Evolutionary conservation across 371 early-diverging fungal genomes (phyloP), one percentile per base, ranked within the genome.

Genomic region (Apophysomyces ossiformis): DNA sequence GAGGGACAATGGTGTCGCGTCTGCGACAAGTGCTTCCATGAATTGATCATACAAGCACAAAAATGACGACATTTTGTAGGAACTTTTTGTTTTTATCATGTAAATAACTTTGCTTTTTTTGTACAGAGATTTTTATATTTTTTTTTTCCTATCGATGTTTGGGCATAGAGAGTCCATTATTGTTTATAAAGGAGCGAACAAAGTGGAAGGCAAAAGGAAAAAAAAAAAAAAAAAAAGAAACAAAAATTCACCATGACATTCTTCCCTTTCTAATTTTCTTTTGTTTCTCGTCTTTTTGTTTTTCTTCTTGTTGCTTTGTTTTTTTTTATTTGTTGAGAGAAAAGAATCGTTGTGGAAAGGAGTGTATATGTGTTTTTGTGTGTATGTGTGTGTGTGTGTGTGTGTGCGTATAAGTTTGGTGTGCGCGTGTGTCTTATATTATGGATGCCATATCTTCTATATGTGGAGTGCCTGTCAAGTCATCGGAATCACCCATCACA

Each of bases 11-110:
- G 81, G 81, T 72, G 72, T 58, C 66, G 81, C 56, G 81, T 80
- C 1, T 80, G 81, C 39, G 81, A 80, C 65, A 37, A 61, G 21
- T 80, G 81, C 60, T 80, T 80, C 60, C 64, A 70, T 60, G 61
- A 69, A 43, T 65, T 80, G 12, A 76, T 79, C 9, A 26, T 50
- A 9, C n/a, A 50, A 50, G 35, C 54, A 13, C 54, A 16, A 21
- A 26, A 26, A 26, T 26, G 32, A 26, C 32, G 32, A 26, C 32
- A 26, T 26, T 26, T 26, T 26, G 32, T 26, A 26, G 32, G 32
- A 26, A 26, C 1, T 1, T 21, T 50, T 21, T 50, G 5, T 50
- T 4, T 7, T 11, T 50, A 21, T 50, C 16, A 1, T 50, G 54
- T 50, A 50, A 50, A 50, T 50, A 50, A 18, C 46, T 50, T n/a